Evolutionary conservation across 345 rosid species (phyloP), one percentile per base, ranked within the genome.

Genomic region (Luvunga scandens): DNA sequence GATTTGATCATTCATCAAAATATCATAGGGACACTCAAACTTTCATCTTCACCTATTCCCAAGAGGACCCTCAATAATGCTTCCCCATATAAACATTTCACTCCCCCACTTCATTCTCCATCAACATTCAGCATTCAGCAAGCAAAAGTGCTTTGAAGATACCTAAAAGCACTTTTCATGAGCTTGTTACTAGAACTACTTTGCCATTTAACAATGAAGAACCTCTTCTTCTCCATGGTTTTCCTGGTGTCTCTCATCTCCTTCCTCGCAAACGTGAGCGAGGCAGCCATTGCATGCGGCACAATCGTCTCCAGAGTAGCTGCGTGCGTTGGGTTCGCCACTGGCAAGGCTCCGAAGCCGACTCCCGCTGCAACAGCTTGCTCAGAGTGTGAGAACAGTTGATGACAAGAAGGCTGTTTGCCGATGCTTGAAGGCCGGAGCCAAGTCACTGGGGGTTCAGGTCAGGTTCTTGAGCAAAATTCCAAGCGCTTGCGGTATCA

Each of bases 361-460:
- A 6, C 72, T 7, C 22, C 60, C 1, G 7, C 81, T 85, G 67
- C 79, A 73, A 27, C 81, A 79, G 66, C 81, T 84, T 27, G 83
- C 84, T 31, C 45, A 57, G 18, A 77, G 48, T 25, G 83, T 77
- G 1, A 81, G 73, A 69, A 66, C 77, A 0, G 78, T 82, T 19
- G 62, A 84, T 14, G 91, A 84, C 28, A 83, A 86, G 84, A 84
- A 84, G 69, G 78, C 74, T 2, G 71, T 84, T 14, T 88, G 84
- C 82, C 38, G 78, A 39, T 85, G 87, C 81, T 31, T 88, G 73
- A 88, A 81, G 76, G 71, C 75, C 0, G 72, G 45, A 3, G 79
- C 79, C 13, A 69, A 48, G 64, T 81, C 81, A 6, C 13, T 78
- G 12, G 83, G 85, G 8, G 48, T 86, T 5, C 79, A 86, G 72